These are phyloP conservation scores for Trichosanthes truncata DNA, from an alignment of 306 rosid genomes.

Conservation along the genomic window DNA sequence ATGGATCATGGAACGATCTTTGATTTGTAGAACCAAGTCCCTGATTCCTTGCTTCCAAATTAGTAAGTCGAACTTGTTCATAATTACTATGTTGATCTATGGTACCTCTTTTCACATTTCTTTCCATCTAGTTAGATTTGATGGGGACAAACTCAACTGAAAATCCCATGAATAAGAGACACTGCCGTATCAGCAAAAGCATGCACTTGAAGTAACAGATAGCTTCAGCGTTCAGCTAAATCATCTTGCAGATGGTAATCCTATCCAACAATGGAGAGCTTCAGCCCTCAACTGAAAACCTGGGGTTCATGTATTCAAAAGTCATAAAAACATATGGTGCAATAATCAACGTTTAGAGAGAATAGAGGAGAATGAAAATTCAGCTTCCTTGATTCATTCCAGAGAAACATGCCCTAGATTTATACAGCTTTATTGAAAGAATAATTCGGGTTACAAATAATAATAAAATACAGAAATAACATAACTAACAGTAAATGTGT, in stretches of 20 bases:
- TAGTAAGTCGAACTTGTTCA: constrained; percentile 26
- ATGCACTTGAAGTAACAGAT: not conserved
- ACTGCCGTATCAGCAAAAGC: not conserved
- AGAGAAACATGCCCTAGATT: not conserved
- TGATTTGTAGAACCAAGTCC: constrained; percentile 38
- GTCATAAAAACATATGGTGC: not conserved
- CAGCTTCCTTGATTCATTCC: not conserved
- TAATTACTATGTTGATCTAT: constrained; percentile 31
- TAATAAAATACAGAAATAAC: not conserved
- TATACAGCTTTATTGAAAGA: not conserved
- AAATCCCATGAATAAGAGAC: constrained; percentile 10
- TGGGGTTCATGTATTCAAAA: not conserved
- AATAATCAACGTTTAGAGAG: not conserved
- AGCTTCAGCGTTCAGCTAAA: not conserved
- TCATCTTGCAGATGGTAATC: not conserved
- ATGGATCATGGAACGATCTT: constrained; percentile 35
- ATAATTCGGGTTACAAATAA: not conserved
- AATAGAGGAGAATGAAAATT: not conserved
- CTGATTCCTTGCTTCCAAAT: constrained; percentile 45
- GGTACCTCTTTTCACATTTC: constrained; percentile 11
- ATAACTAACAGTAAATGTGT: not conserved
- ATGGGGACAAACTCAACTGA: not conserved
- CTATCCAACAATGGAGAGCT: not conserved
- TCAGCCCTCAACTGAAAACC: not conserved
- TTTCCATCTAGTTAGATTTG: constrained; percentile 14